phyloP scores from a whole-genome alignment of 1,284 basidiomycete species.

The Ustilago shanxiensis region DNA sequence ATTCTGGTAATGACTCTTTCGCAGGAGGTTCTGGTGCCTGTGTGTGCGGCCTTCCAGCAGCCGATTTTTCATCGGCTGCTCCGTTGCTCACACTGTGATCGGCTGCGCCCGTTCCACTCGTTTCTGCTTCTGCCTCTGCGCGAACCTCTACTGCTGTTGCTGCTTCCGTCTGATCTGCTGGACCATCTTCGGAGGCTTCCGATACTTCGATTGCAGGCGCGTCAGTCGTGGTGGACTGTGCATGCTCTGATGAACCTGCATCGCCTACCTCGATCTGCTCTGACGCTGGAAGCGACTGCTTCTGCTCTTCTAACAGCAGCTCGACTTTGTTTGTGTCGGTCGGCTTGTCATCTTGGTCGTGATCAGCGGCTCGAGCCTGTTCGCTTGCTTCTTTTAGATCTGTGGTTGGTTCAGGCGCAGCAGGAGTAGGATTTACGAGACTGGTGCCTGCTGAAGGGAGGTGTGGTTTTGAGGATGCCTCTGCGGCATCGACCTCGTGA shows the following conservation, averaged over 20 bases:
- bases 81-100: not conserved
- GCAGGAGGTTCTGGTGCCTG: conserved; percentile 23
- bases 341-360: not conserved
- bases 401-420: not conserved
- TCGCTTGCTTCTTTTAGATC: not conserved
- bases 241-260: conserved; percentile 6
- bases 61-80: not conserved
- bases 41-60: conserved; percentile 6
- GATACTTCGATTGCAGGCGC: conserved; percentile 28
- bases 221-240: not conserved
- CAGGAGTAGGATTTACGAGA: conserved; percentile 25
- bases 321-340: not conserved
- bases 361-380: not conserved
- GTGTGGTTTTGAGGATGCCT: conserved; percentile 37
- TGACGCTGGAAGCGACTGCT: conserved; percentile 19
- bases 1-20: conserved; percentile 19
- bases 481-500: conserved; percentile 20
- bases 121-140: not conserved
- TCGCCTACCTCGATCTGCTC: conserved; percentile 17
- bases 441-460: conserved; percentile 46
- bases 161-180: not conserved
- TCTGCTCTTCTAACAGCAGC: not conserved
- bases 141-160: not conserved
- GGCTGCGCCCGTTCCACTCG: not conserved
- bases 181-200: conserved; percentile 12